Evolutionary conservation across 2,329 filamentous ascomycete genomes (phyloP).

Genomic region (Aspergillus terreus): DNA sequence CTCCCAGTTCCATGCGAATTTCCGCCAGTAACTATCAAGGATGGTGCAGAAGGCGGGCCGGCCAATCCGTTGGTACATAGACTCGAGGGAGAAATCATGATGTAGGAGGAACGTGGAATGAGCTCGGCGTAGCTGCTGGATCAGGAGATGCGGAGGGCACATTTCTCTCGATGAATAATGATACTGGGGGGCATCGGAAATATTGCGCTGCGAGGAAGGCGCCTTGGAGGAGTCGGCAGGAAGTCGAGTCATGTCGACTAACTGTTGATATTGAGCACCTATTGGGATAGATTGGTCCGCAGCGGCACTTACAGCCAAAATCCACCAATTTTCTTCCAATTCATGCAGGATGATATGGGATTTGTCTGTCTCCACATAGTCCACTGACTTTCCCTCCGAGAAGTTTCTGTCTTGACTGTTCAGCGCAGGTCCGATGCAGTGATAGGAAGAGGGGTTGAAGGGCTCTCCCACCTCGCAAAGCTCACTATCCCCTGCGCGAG

Average conservation of each 20-base stretch:
- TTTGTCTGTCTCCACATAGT: slow-evolving; percentile 88
- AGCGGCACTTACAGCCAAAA: slow-evolving; percentile 67
- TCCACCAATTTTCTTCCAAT: slow-evolving; percentile 91
- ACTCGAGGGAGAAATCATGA: slow-evolving; percentile 70
- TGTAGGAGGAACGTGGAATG: slow-evolving; percentile 84
- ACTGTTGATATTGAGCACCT: slow-evolving; percentile 45
- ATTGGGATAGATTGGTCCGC: not conserved
- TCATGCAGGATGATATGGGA: slow-evolving; percentile 80
- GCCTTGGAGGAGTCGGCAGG: slow-evolving; percentile 50
- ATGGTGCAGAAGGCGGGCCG: slow-evolving; percentile 68
- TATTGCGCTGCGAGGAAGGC: slow-evolving; percentile 31
- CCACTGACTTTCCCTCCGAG: slow-evolving; percentile 69
- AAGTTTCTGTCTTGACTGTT: slow-evolving; percentile 60
- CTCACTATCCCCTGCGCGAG: slow-evolving; percentile 94
- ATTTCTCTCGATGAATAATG: slow-evolving; percentile 92
- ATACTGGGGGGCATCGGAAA: slow-evolving; percentile 45
- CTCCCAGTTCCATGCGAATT: slow-evolving; percentile 68
- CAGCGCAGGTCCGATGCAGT: slow-evolving; percentile 7
- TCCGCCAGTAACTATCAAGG: slow-evolving; percentile 77
- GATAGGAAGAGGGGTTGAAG: slow-evolving; percentile 2
- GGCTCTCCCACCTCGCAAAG: slow-evolving; percentile 64
- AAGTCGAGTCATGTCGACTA: slow-evolving; percentile 75
- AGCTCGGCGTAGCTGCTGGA: slow-evolving; percentile 77
- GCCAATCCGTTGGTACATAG: slow-evolving; percentile 62
- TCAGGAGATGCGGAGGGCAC: slow-evolving; percentile 72